Conservation (phyloP, 208 protist genomes). For the Tritrichomonas musculus region DNA sequence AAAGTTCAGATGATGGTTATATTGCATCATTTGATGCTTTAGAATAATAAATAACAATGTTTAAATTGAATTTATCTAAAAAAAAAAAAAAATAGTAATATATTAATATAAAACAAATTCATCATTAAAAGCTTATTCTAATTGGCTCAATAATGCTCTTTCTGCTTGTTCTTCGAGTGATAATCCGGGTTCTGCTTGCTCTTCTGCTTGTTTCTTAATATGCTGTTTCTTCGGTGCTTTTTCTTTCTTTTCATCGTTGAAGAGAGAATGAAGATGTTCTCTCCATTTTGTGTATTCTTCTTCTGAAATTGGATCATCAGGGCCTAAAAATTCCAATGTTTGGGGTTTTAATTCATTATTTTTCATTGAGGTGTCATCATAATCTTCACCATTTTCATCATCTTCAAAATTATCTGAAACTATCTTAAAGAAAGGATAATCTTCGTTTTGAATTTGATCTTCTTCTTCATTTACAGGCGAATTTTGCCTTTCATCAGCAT, state of each 20-base stretch:
- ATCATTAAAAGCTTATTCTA: no score
- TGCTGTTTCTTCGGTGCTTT: background rate
- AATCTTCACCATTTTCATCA: background rate
- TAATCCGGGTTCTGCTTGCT: background rate
- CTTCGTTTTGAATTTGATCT: background rate
- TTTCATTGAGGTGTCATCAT: background rate
- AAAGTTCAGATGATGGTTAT: no score
- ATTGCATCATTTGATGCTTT: no score
- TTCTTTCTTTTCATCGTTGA: background rate
- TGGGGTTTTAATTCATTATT: background rate
- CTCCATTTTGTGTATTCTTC: background rate
- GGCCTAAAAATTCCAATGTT: background rate
- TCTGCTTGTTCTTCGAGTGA: no score
- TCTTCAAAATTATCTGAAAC: background rate
- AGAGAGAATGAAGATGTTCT: background rate
- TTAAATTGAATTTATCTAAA: no score
- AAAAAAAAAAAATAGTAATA: no score
- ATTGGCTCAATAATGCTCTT: no score
- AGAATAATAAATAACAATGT: no score
- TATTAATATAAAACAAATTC: no score
- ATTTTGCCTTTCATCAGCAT: background rate
- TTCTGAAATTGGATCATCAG: conserved; percentile 2
- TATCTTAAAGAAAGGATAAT: background rate
- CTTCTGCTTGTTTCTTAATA: background rate
- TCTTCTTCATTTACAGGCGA: background rate